A percentile compares a stretch with the other conserved stretches of the same genome.
These are phyloP conservation scores for Eucalyptus sp. DNA, from an alignment of 345 rosid genomes.

Conservation along the genomic window DNA sequence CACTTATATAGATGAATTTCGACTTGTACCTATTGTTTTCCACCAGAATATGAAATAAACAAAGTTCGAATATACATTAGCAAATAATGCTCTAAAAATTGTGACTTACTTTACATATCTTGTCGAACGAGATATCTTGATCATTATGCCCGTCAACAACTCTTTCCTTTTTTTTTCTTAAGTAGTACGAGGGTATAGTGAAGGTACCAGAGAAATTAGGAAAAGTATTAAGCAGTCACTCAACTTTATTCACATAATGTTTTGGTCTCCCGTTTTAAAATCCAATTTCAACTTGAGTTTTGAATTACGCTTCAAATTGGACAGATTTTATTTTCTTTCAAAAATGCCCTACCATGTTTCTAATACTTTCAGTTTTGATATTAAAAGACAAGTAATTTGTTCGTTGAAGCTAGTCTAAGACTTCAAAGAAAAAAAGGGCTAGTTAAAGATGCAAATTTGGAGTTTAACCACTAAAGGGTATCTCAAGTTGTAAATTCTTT, in stretches of 20 bases:
- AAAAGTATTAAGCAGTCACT: not conserved
- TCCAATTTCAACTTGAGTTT: not conserved
- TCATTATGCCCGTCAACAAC: not conserved
- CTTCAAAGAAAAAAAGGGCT: not conserved
- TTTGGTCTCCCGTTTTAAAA: not conserved
- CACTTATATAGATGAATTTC: not conserved
- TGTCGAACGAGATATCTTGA: not conserved
- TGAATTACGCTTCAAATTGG: not conserved
- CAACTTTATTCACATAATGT: not conserved
- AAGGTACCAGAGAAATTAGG: not conserved
- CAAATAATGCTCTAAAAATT: not conserved
- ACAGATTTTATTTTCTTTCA: not conserved
- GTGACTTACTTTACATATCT: not conserved
- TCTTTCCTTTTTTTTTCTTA: not conserved
- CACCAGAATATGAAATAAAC: not conserved
- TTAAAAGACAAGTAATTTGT: not conserved
- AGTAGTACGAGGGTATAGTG: not conserved
- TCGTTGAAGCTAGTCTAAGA: not conserved
- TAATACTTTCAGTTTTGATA: not conserved
- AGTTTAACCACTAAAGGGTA: not conserved
- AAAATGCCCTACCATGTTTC: not conserved
- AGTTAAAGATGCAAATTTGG: not conserved
- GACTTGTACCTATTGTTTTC: not conserved
- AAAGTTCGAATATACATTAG: not conserved
- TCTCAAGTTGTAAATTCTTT: not conserved